Conservation (phyloP, 306 rosid genomes). For the Myrica gale region DNA sequence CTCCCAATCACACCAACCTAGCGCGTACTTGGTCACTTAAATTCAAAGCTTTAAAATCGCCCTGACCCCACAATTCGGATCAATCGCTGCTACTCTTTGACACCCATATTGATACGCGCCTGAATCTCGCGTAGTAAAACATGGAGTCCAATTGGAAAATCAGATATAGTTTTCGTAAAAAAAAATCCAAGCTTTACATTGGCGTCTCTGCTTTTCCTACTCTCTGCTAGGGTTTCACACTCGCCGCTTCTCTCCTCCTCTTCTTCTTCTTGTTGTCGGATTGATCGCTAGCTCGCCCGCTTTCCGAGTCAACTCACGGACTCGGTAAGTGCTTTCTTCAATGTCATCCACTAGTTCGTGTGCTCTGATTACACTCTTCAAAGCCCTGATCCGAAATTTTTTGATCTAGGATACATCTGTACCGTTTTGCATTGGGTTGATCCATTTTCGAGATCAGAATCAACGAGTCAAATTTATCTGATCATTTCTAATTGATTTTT, state of each 20-base stretch:
- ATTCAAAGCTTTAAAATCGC: too few relatives aligned
- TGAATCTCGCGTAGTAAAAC: background rate
- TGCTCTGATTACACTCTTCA: background rate
- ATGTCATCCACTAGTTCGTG: constrained; percentile 14
- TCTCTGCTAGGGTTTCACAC: constrained; percentile 89
- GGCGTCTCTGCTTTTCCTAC: constrained; percentile 60
- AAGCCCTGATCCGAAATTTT: constrained; percentile 25
- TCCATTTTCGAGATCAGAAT: constrained; percentile 18
- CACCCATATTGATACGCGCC: background rate
- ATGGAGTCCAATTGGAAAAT: background rate
- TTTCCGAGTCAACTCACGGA: constrained; percentile 32
- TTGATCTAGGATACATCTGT: constrained; percentile 14
- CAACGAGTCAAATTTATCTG: background rate
- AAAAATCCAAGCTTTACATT: constrained; percentile 30
- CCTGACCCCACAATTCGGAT: background rate
- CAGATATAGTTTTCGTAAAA: constrained; percentile 2
- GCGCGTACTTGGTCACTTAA: background rate
- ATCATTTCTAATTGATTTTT: background rate
- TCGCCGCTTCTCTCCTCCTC: constrained; percentile 48
- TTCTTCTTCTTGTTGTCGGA: constrained; percentile 23
- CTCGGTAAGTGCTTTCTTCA: constrained; percentile 32
- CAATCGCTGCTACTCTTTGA: background rate
- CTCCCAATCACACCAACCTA: background rate
- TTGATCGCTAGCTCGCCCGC: constrained; percentile 15
- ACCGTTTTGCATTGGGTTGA: background rate